A percentile compares a stretch with the other conserved stretches of the same genome.
These are phyloP conservation scores for Lactarius indigo DNA, from an alignment of 768 basidiomycete genomes.

Conservation along the genomic window DNA sequence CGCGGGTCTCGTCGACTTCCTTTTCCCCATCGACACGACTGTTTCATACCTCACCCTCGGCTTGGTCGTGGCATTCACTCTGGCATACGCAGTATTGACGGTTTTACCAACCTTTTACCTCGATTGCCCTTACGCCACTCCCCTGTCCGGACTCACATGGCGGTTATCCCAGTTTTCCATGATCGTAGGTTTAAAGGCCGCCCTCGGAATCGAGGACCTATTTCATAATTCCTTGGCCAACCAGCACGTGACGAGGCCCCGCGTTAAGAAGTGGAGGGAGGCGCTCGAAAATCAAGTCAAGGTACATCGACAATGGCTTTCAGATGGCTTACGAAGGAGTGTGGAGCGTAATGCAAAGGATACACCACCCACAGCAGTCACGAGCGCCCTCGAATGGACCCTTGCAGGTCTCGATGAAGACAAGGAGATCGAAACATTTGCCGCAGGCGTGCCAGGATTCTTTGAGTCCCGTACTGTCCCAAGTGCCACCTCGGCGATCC, in stretches of 20 bases:
- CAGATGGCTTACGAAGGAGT: neutral
- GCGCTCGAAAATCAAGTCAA: neutral
- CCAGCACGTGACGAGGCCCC: neutral
- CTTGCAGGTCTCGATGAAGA: too few species aligned
- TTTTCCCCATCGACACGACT: neutral
- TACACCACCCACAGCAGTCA: too few species aligned
- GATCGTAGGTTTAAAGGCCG: neutral
- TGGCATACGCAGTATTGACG: neutral
- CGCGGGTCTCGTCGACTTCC: neutral
- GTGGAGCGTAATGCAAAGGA: neutral
- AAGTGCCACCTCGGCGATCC: neutral
- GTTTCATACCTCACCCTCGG: neutral
- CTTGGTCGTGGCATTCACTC: neutral
- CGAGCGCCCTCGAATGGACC: too few species aligned
- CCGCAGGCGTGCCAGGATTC: neutral
- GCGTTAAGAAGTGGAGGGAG: neutral
- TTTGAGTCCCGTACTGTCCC: neutral
- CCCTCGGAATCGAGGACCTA: neutral
- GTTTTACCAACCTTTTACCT: neutral
- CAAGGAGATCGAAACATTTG: neutral
- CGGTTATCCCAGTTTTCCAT: neutral
- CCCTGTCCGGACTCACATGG: constrained; percentile 1
- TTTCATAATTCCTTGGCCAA: neutral
- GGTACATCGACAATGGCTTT: neutral
- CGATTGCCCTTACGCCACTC: constrained; percentile 1